Base-by-base conservation (phyloP, 2,329 filamentous ascomycete species). In the Akanthomyces uredinophilus region DNA sequence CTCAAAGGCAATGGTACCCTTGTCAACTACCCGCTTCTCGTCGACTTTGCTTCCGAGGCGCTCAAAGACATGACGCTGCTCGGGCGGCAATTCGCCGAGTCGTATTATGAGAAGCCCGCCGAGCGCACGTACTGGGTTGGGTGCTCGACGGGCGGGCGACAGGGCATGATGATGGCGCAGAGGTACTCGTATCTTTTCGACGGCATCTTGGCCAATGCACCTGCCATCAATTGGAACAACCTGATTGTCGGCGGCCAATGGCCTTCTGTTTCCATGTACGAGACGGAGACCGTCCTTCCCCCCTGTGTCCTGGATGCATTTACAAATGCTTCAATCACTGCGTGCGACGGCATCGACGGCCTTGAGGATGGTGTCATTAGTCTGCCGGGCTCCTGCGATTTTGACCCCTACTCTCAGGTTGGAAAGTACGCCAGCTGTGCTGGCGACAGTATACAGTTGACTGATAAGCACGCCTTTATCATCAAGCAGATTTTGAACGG, bases 131-230 rank as follows among this genome's bases (percentile, higher is more conserved):
- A 83, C 68, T 84, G 77, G 67, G 71, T 74, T 10, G 82, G 83
- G 16, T 84, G 82, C 66, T 83, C 80, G 1, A 82, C 79, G 0
- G 83, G 83, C 14, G 84, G 84, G 2, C 74, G 83, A 1, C 82
- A 86, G 68, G 83, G 82, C 8, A 70, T 83, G 27, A 80, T 80
- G 66, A 74, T 81, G 13, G 78, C 81, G 0, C 79, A 85, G 65
- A 69, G 75, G 10, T 83, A 79, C 63, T 82, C 83, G 0, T 73
- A 79, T 1, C 78, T 81, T 39, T 85, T 83, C 50, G 79, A 85
- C 51, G 83, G 83, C 3, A 78, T 85, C 16, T 68, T 83, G 0
- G 82, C 81, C 1, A 77, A 75, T 0, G 72, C 72, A 1, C 77
- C 79, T 1, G 82, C 79, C 7, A 64, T 78, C 6, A 67, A 74